Conservation (phyloP, 345 rosid genomes). For the Populus davidiana region DNA sequence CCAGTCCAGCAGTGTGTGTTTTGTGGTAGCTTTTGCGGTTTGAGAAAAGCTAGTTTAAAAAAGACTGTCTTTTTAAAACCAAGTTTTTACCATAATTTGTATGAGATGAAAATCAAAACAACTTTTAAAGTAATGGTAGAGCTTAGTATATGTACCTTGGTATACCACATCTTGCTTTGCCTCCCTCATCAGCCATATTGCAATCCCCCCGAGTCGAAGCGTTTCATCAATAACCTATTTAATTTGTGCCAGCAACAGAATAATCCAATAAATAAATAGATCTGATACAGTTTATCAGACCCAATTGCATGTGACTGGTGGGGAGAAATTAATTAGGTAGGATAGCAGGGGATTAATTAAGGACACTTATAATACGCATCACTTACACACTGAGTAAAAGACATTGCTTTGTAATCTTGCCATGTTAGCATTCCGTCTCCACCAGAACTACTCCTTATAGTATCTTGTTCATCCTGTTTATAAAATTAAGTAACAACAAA, state of each 20-base stretch:
- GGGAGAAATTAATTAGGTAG: too few relatives aligned
- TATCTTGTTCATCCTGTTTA: slow-evolving; percentile 71
- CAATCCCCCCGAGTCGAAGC: slow-evolving; percentile 79
- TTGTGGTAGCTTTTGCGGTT: too few relatives aligned
- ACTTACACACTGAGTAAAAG: slow-evolving; percentile 85
- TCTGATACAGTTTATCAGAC: neutral
- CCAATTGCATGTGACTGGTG: too few relatives aligned
- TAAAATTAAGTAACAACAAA: neutral
- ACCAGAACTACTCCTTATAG: slow-evolving; percentile 11
- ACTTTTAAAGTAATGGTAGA: neutral
- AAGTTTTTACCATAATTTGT: neutral
- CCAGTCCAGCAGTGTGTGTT: too few relatives aligned
- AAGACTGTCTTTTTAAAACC: too few relatives aligned
- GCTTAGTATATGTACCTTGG: slow-evolving; percentile 39
- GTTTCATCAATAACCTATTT: slow-evolving; percentile 81
- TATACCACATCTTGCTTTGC: slow-evolving; percentile 71
- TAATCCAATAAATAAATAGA: neutral
- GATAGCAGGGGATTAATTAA: too few relatives aligned
- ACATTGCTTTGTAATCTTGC: slow-evolving; percentile 79
- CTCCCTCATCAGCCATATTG: slow-evolving; percentile 90
- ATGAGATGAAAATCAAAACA: too few relatives aligned
- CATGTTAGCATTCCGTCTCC: slow-evolving; percentile 47
- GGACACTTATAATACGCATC: neutral
- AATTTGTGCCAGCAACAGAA: neutral
- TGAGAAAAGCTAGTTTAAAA: too few relatives aligned